Percentiles rank a stretch among this genome's conserved stretches.
Conservation (phyloP, 148 eudicot species). For the Chenopodium album region DNA sequence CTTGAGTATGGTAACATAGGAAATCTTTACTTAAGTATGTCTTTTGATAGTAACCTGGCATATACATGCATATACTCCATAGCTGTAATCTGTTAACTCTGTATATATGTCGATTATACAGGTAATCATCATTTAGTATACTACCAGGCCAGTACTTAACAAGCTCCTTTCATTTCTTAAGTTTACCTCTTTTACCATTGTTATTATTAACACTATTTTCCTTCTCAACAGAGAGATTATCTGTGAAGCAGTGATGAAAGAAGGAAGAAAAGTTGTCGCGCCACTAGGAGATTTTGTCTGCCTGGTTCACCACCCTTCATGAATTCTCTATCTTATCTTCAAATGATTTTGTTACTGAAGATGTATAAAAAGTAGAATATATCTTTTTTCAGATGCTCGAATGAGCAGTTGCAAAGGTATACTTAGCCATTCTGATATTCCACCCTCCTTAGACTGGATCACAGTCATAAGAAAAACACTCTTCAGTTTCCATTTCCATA, state of each 20-base stretch:
- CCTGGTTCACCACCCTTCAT: not conserved
- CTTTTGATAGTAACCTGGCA: not conserved
- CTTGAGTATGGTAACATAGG: not conserved
- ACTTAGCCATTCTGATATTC: not conserved
- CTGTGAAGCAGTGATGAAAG: conserved; percentile 43
- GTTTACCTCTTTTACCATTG: not conserved
- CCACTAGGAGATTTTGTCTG: not conserved
- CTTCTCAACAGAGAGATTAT: conserved; percentile 49
- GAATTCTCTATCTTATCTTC: not conserved
- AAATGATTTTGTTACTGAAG: not conserved
- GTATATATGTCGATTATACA: not conserved
- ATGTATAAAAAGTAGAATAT: not conserved
- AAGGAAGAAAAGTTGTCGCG: not conserved
- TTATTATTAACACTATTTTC: not conserved
- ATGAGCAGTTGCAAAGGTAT: not conserved
- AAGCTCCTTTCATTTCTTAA: not conserved
- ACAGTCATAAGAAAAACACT: too few species aligned
- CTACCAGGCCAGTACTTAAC: too few species aligned
- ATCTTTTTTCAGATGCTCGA: not conserved
- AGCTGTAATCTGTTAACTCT: not conserved
- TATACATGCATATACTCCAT: not conserved
- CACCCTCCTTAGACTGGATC: too few species aligned
- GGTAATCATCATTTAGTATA: not conserved
- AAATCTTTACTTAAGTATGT: not conserved
- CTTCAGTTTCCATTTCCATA: not conserved